Conservation (phyloP, 2,329 filamentous ascomycete species). For the Calonectria pseudoturangicola region DNA sequence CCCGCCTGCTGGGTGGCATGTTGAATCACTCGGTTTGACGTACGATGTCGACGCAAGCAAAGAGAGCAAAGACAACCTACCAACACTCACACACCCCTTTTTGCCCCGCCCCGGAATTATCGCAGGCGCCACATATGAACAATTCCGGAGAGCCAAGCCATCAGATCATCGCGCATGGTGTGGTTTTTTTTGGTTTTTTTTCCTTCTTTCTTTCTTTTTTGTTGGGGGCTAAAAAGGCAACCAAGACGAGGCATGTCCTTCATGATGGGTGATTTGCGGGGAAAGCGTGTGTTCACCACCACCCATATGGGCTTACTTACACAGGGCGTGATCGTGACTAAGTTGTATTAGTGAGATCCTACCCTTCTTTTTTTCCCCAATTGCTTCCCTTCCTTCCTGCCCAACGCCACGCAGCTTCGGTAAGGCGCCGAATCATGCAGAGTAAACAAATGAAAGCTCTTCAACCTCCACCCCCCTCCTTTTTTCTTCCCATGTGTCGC, state of each 20-base stretch:
- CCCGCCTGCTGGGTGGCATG: background rate
- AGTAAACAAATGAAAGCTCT: background rate
- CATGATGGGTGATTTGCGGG: background rate
- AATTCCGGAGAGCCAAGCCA: too few species aligned
- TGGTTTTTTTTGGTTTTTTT: too few species aligned
- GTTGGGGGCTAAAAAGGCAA: background rate
- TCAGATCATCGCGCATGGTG: too few species aligned
- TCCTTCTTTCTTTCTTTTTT: too few species aligned
- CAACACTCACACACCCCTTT: too few species aligned
- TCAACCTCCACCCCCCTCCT: background rate
- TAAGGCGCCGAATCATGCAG: constrained; percentile 5
- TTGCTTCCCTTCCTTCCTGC: background rate
- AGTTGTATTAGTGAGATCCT: background rate
- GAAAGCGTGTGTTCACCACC: constrained; percentile 8
- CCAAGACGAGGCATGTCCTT: background rate
- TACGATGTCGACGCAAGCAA: too few species aligned
- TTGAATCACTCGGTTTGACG: too few species aligned
- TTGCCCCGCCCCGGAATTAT: too few species aligned
- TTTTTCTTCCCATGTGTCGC: background rate
- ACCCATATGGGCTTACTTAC: background rate
- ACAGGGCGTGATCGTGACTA: constrained; percentile 2
- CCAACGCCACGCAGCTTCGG: background rate
- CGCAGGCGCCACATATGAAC: too few species aligned
- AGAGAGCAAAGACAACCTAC: too few species aligned
- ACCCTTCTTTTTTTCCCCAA: background rate